Base-by-base conservation (phyloP, 2,329 filamentous ascomycete species). In the Catunica adiposa region DNA sequence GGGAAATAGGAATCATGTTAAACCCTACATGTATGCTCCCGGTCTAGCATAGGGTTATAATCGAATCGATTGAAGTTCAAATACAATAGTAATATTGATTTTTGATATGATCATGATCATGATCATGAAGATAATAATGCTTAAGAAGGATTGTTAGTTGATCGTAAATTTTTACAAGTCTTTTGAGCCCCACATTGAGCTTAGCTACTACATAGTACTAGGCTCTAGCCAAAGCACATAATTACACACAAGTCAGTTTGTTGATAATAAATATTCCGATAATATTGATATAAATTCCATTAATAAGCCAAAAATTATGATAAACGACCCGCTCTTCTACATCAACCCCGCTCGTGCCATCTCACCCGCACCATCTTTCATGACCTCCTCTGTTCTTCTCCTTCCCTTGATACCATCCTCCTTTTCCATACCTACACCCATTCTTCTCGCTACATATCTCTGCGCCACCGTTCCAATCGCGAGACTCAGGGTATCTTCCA, bases 361-460 rank as follows among this genome's bases (percentile, higher is more conserved):
- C 66, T 82, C 79, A 44, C 78, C 77, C 3, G 71, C 79, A 5
- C 76, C 75, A 50, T 78, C 76, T 59, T 74, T 69, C 1, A 82
- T 63, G 1, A 82, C 65, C 22, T 74, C 72, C 61, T 82, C 77
- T 60, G 76, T 70, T 62, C 71, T 73, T 63, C 74, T 84, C 64
- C 81, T 83, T 9, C 78, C 79, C 66, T 74, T 76, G 22, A 77
- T 78, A 44, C 80, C 69, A 3, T n/a, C 65, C 22, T 74, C 72
- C 61, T 82, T 77, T 60, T 74, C 73, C 9, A 86, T 85, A 11
- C 90, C 90, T 8, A 98, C 90, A 11, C 92, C 90, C 92, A 98
- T 98, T 56, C 92, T 76, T 59, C 86, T 80, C 3, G 92, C 90
- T 20, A 98, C 92, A 66, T 98, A 98, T 60, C 89, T 77, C 75